Percentiles rank a stretch among this genome's conserved stretches.
phyloP scores from a whole-genome alignment of 305 asterid species.

The Solanum chacoense region DNA sequence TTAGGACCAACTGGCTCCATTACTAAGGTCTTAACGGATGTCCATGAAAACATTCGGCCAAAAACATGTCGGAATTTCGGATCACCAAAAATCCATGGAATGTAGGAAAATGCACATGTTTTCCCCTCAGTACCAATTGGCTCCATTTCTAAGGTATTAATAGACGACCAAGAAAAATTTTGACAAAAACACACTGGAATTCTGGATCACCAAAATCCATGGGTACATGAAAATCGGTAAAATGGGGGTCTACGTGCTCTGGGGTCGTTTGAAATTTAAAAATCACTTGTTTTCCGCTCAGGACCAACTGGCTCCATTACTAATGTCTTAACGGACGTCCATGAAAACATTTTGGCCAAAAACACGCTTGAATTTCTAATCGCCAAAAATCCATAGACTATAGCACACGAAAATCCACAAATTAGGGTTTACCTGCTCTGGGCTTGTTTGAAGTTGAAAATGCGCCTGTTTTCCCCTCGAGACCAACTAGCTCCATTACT shows the following conservation, averaged over 20 bases:
- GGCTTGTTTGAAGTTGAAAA: background rate
- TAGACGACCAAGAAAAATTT: no score
- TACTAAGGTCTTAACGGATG: no score
- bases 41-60: no score
- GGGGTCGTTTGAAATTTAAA: background rate
- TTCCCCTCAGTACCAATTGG: background rate
- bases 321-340: background rate
- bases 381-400: background rate
- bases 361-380: accelerated
- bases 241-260: background rate
- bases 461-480: background rate
- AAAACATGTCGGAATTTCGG: accelerated
- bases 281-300: background rate
- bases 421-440: background rate
- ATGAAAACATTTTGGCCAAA: background rate
- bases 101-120: background rate
- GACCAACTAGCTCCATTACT: background rate
- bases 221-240: background rate
- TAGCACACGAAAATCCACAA: background rate
- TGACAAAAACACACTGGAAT: no score
- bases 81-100: no score
- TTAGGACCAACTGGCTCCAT: no score
- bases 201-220: accelerated
- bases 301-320: background rate
- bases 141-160: background rate